These are phyloP conservation scores for Ophiocordyceps robertsii DNA, from an alignment of 2,329 filamentous ascomycete genomes.

Conservation along the genomic window DNA sequence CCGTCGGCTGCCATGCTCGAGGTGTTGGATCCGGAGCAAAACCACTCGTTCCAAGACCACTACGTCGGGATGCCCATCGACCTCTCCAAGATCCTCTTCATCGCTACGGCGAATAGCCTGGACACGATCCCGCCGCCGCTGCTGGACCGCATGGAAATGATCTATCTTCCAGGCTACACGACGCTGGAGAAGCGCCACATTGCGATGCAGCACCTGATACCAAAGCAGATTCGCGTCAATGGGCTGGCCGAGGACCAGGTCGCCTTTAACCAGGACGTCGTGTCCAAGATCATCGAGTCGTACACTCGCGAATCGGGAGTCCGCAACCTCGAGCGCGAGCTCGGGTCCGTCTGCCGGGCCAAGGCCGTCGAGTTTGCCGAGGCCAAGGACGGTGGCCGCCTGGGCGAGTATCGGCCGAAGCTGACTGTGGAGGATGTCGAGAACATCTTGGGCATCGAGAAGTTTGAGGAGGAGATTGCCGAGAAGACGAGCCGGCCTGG, in stretches of 20 bases:
- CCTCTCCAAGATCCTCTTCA: constrained; percentile 91
- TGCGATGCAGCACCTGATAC: constrained; percentile 81
- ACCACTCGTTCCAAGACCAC: constrained; percentile 87
- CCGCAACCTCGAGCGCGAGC: constrained; percentile 88
- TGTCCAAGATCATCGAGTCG: constrained; percentile 89
- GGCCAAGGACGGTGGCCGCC: constrained; percentile 59
- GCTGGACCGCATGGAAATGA: constrained; percentile 94
- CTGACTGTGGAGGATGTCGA: constrained; percentile 75
- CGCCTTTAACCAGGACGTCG: constrained; percentile 63
- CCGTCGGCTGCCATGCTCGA: constrained; percentile 96
- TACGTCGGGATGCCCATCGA: constrained; percentile 95
- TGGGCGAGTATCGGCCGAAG: constrained; percentile 57
- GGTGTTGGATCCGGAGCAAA: constrained; percentile 94
- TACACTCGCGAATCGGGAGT: constrained; percentile 96
- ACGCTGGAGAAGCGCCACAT: constrained; percentile 96
- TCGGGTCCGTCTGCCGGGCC: constrained; percentile 84
- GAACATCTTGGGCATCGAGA: constrained; percentile 80
- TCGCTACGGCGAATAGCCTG: constrained; percentile 88
- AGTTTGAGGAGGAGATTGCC: constrained; percentile 89
- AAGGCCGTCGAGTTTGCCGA: constrained; percentile 95
- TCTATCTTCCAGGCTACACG: constrained; percentile 86
- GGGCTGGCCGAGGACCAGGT: constrained; percentile 69
- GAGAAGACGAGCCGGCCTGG: constrained; percentile 75
- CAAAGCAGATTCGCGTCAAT: constrained; percentile 88
- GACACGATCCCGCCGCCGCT: constrained; percentile 92